Evolutionary conservation across 805 yeast genomes (phyloP), one percentile per base, ranked within the genome.

Genomic region (Kuraishia molischiana): DNA sequence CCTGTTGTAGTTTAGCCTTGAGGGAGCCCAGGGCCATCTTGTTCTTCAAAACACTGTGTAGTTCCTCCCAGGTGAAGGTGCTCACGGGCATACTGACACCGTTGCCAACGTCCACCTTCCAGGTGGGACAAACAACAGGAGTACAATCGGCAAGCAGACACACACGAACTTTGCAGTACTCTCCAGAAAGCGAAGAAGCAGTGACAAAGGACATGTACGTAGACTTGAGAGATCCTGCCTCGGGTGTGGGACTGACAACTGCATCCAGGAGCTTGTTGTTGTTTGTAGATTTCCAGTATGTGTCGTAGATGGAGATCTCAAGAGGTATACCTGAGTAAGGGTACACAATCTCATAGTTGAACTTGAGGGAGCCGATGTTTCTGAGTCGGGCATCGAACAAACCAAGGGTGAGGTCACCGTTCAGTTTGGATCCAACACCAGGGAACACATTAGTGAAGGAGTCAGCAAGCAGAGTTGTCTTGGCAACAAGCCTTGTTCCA

Each of bases 261-360:
- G 21, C 18, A n/a, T 18, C 21, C 32, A 22, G 24, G 14, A 24
- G 14, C 11, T 32, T 31, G 32, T 64, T 57, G 29, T 74, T 74
- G 33, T 80, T 72, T 0, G 96, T 84, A 1, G 95, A 80, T 58
- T 89, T 92, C 98, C 98, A 90, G 59, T 90, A 90, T 0, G 97
- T 90, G 52, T 89, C 97, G 54, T 84, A 87, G 61, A 86, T 85
- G 9, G 95, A 79, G 32, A 94, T 82, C 56, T 89, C 97, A 41
- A 90, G 62, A 4, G 95, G 81, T 0, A 61, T 62, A 5, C 96
- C 97, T 4, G 79, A 67, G 53, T 81, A 92, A n/a, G 98, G 97
- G 54, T 79, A 78, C 36, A 90, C 85, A 3, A 90, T 74, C 50
- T 85, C 89, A 59, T 78, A 86, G 44, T 76, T 74, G 58, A 89